Evolutionary conservation across 1,284 basidiomycete genomes (phyloP), one percentile per base, ranked within the genome.

Genomic region (Fomitopsis pinicola): DNA sequence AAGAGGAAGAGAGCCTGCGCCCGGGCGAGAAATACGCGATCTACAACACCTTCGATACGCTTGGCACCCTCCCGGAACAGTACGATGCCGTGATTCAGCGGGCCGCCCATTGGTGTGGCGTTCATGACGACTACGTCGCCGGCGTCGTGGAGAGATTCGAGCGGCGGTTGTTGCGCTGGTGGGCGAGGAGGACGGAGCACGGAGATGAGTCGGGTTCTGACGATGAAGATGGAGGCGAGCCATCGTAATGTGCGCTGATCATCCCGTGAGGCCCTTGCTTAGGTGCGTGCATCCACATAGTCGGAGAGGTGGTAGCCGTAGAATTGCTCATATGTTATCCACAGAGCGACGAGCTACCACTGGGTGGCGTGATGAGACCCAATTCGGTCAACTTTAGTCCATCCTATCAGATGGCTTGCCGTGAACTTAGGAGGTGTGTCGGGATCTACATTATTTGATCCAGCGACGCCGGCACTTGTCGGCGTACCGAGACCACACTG

Each of bases 111-210:
- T 85, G 84, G 80, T 72, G 78, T 5, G 86, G 88, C 1, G 78
- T 88, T 3, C 72, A 73, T 1, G 75, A 73, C 19, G 80, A 82
- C 40, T 77, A 82, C 65, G 54, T 92, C 55, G 71, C 76, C 4
- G 73, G 69, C 26, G 80, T 88, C 28, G 75, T 89, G 26, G 85
- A 86, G 70, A 73, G 74, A 58, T 87, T 82, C 62, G 89, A 92
- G 73, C 75, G 82, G 59, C 76, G 88, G 55, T 62, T 91, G 36
- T 66, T 77, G 64, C 74, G 80, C 60, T 82, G 83, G 81, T 80
- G 79, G 79, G 72, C 64, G 53, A 64, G 63, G 62, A 63, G 68
- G 57, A 66, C 64, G 52, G 64, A 66, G 62, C 45, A 57, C 42
- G 60, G 62, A 64, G 63, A 58, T 62, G 58, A 57, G 33, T 12